Base-by-base conservation (phyloP, 176 grass and related monocot genomes). In the Pontederia paniculata region DNA sequence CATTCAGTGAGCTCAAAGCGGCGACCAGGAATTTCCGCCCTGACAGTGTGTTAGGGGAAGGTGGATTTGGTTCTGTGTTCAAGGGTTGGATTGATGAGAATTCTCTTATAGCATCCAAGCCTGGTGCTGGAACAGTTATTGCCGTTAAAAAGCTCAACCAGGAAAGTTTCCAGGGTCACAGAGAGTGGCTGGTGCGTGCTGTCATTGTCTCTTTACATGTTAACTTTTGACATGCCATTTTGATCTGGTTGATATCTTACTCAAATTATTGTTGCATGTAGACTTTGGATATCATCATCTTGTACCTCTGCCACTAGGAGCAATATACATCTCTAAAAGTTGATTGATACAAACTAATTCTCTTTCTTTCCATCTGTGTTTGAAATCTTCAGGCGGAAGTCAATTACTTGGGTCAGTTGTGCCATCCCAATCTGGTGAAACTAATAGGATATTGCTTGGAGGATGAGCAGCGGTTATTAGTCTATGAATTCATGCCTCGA, bases 71-170 rank as follows among this genome's bases (percentile, higher is more conserved):
- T 42, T 85, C 81, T 1, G 89, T 95, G 9, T 95, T 95, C 70
- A 95, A 95, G 73, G 89, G 89, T 2, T 95, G 89, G 89, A 79
- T 95, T 43, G 81, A 95, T 0, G 89, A 88, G 68, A 77, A 74
- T 52, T 84, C 89, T 9, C 77, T 84, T 2, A 1, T 68, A 37
- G 77, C 89, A 0, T 69, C 80, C 44, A 95, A 77, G 51, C 84
- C 84, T 1, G 89, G 89, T 8, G 77, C 75, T 2, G 89, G 89
- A 51, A 84, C 79, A 18, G 76, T 88, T 2, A 86, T 95, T 25
- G 89, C 89, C 0, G 84, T 95, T 12, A 95, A 95, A 78, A 88
- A 95, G 76, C 81, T 95, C 51, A 95, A 95, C 70, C 84, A 82
- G 19, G 89, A 95, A 64, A 66, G 89, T 13, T 88, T 59, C 58